Percentiles rank a stretch among this genome's conserved stretches.
phyloP scores from a whole-genome alignment of 108 stramenopile genomes.

The Pseudonitzschia multistriata region DNA sequence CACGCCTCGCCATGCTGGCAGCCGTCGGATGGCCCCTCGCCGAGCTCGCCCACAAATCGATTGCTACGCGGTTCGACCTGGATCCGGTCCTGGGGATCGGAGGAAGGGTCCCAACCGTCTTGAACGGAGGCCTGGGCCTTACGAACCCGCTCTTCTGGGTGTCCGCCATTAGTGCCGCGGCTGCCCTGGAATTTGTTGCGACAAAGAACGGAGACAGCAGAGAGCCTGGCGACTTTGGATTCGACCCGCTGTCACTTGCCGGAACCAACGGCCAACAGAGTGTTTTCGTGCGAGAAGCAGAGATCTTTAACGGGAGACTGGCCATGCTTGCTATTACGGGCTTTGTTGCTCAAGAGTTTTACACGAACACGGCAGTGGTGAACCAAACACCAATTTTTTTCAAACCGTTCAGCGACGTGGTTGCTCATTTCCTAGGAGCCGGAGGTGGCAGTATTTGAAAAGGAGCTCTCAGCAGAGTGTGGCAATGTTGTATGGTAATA shows the following conservation, averaged over 20 bases:
- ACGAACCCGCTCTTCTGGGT: conserved; percentile 66
- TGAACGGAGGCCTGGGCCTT: conserved; percentile 65
- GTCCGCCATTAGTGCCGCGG: conserved; percentile 35
- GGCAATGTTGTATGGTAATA: not conserved
- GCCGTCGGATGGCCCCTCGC: conserved; percentile 73
- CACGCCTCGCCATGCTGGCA: conserved; percentile 50
- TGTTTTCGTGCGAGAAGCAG: conserved; percentile 48
- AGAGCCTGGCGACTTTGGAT: conserved; percentile 50
- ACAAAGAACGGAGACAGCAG: conserved; percentile 71
- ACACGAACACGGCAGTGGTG: conserved; percentile 46
- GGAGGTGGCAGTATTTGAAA: conserved; percentile 11
- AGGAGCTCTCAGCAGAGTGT: not conserved
- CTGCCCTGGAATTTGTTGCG: conserved; percentile 19
- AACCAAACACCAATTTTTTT: conserved; percentile 68
- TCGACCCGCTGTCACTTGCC: conserved; percentile 70
- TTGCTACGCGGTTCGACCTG: conserved; percentile 25
- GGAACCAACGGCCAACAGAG: not conserved
- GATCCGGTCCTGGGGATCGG: conserved; percentile 23
- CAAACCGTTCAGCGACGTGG: conserved; percentile 32
- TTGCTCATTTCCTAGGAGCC: conserved; percentile 17
- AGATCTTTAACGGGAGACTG: conserved; percentile 75
- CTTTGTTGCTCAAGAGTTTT: conserved; percentile 69
- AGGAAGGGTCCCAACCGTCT: conserved; percentile 63
- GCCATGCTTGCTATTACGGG: conserved; percentile 77
- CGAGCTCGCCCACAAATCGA: conserved; percentile 56